phyloP scores from a whole-genome alignment of 345 rosid species.

The Acer negundo region DNA sequence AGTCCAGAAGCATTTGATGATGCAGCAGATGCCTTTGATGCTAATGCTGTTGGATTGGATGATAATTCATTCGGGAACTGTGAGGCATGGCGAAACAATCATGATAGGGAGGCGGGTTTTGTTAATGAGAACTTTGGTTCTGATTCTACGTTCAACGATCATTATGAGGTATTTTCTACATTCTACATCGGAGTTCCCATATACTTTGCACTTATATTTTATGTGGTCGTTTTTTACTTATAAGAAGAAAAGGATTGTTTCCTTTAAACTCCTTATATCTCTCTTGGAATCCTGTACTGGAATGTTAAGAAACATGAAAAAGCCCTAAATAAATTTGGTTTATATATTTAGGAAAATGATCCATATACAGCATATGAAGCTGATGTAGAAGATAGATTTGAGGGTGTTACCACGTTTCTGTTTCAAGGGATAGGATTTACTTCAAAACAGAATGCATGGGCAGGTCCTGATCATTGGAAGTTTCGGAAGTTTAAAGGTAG shows the following conservation, averaged over 20 bases:
- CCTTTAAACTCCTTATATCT: not conserved
- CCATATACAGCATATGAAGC: constrained; percentile 18
- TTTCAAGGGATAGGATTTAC: constrained; percentile 57
- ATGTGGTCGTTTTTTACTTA: not conserved
- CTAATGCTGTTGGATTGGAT: constrained; percentile 8
- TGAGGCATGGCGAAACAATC: constrained; percentile 13
- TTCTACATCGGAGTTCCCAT: constrained; percentile 4
- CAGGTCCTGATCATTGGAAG: constrained; percentile 54
- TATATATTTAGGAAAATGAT: constrained; percentile 31
- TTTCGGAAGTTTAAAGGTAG: constrained; percentile 36
- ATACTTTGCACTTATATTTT: not conserved
- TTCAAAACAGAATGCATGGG: constrained; percentile 45
- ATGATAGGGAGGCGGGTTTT: constrained; percentile 36
- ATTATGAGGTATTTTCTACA: constrained; percentile 54
- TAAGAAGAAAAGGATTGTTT: not conserved
- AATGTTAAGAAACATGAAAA: not conserved
- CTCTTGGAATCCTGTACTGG: not conserved
- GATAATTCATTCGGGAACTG: not conserved
- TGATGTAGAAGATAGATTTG: constrained; percentile 54
- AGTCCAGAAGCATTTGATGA: constrained; percentile 38
- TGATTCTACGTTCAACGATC: constrained; percentile 48
- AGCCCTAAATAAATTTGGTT: constrained; percentile 12
- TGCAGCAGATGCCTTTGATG: not conserved
- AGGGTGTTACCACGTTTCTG: constrained; percentile 30
- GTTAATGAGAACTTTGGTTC: constrained; percentile 48